Evolutionary conservation across 2,329 filamentous ascomycete genomes (phyloP).

Genomic region (Ceratocystis cacaofunesta): DNA sequence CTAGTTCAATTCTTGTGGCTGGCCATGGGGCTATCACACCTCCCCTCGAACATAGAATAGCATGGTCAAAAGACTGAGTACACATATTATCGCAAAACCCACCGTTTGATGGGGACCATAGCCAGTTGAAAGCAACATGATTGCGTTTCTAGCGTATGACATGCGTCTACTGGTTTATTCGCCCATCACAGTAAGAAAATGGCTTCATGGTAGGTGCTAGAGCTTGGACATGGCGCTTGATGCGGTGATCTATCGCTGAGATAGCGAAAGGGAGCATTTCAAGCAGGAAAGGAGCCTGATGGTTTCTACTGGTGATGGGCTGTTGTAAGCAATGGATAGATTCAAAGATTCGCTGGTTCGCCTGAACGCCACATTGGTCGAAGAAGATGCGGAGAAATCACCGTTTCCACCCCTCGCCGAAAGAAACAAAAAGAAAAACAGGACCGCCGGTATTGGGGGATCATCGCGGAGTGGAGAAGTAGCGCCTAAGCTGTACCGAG

Average conservation of each 20-base stretch:
- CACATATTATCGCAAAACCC: too few relatives aligned
- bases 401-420: neutral
- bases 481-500: neutral
- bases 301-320: neutral
- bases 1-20: neutral
- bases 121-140: too few relatives aligned
- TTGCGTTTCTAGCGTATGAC: neutral
- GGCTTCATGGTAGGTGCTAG: neutral
- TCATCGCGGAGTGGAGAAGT: neutral
- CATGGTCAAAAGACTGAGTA: neutral
- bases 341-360: constrained; percentile 8
- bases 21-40: neutral
- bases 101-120: too few relatives aligned
- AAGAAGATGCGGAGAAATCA: neutral
- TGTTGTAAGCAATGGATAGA: neutral
- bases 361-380: neutral
- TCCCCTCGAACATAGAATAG: neutral
- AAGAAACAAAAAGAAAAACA: neutral
- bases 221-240: neutral
- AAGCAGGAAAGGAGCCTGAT: neutral
- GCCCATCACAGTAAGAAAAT: neutral
- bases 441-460: neutral
- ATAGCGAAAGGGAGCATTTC: neutral
- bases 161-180: neutral
- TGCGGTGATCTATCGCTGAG: neutral